Conservation (phyloP, 495 filamentous ascomycete genomes). For the Xylaria bambusicola region DNA sequence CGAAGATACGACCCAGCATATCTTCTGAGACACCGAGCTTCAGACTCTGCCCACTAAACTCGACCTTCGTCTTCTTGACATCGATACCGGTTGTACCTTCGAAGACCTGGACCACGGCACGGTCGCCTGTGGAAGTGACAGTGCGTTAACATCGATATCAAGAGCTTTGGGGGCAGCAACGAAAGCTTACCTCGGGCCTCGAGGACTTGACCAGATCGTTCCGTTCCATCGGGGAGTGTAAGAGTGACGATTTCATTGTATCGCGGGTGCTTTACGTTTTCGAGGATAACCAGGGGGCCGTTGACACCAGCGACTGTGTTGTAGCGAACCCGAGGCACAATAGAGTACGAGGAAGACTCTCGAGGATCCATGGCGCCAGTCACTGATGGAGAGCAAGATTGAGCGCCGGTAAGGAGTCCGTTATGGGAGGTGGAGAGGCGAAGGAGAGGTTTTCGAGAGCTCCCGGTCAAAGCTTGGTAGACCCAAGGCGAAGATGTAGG, state of each 20-base stretch:
- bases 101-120: slow-evolving; percentile 96
- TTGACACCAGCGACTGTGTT: slow-evolving; percentile 99
- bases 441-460: background rate
- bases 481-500: background rate
- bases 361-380: slow-evolving; percentile 72
- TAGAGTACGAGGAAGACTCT: slow-evolving; percentile 68
- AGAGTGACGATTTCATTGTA: slow-evolving; percentile 98
- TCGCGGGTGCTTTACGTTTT: slow-evolving; percentile 96
- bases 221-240: slow-evolving; percentile 91
- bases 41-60: slow-evolving; percentile 94
- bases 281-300: slow-evolving; percentile 94
- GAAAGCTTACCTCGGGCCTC: slow-evolving; percentile 79
- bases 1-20: slow-evolving; percentile 98
- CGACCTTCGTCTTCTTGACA: slow-evolving; percentile 98
- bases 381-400: slow-evolving; percentile 15
- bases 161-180: slow-evolving; percentile 1
- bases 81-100: slow-evolving; percentile 97
- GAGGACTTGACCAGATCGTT: slow-evolving; percentile 92
- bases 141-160: background rate
- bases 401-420: slow-evolving; percentile 4
- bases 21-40: slow-evolving; percentile 99
- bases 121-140: slow-evolving; percentile 61
- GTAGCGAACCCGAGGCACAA: slow-evolving; percentile 87
- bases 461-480: slow-evolving; percentile 5
- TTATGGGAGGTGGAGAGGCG: background rate